Evolutionary conservation across 768 basidiomycete species (phyloP).

Genomic region (Lentinula edodes): DNA sequence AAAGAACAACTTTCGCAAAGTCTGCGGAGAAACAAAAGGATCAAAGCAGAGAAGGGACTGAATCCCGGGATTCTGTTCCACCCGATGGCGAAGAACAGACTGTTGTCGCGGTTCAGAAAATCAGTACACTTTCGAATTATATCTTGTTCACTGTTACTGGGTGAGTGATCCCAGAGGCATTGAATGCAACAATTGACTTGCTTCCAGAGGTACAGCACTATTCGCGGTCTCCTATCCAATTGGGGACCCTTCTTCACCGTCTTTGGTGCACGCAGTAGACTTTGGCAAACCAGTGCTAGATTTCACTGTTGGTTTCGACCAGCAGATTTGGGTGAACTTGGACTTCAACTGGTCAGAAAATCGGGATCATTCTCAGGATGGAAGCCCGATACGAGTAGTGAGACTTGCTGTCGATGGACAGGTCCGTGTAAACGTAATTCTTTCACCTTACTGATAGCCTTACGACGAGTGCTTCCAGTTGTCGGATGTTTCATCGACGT

Average conservation of each 20-base stretch:
- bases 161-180: constrained; percentile 33
- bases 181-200: neutral
- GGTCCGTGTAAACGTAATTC: neutral
- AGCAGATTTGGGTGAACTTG: constrained; percentile 32
- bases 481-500: constrained; percentile 3
- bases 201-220: constrained; percentile 58
- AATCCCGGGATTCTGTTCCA: neutral
- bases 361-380: constrained; percentile 11
- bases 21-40: constrained; percentile 11
- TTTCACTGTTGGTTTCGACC: constrained; percentile 37
- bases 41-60: constrained; percentile 9
- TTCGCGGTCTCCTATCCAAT: constrained; percentile 42
- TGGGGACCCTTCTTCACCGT: constrained; percentile 12
- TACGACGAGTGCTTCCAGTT: neutral
- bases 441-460: neutral
- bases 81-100: constrained; percentile 11
- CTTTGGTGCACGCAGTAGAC: constrained; percentile 35
- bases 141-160: constrained; percentile 70
- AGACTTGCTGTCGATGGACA: constrained; percentile 12
- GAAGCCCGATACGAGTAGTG: constrained; percentile 13
- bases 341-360: constrained; percentile 43
- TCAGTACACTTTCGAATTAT: constrained; percentile 40
- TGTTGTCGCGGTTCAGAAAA: constrained; percentile 54
- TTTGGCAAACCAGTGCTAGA: constrained; percentile 57
- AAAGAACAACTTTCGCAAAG: constrained; percentile 19